phyloP scores from a whole-genome alignment of 169 alveolate genomes.

The Plasmodium vivax region DNA sequence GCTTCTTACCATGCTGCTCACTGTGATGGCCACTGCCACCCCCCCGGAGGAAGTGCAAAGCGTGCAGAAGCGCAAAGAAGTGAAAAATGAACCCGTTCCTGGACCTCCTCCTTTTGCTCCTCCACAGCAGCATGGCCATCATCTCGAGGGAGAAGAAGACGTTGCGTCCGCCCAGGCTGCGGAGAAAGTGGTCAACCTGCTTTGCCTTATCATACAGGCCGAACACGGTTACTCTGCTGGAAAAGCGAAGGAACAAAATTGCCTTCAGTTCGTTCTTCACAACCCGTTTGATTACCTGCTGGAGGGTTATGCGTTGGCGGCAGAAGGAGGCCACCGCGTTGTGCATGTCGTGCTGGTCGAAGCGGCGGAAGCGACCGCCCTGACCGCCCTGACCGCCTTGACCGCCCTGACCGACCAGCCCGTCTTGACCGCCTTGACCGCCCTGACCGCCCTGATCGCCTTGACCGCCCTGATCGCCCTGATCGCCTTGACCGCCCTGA shows the following conservation, averaged over 20 bases:
- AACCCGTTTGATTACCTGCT: background rate
- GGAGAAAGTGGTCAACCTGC: background rate
- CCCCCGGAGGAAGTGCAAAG: conserved; percentile 5
- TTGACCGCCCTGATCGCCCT: no score
- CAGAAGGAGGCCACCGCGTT: background rate
- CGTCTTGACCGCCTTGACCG: no score
- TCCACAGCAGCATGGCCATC: background rate
- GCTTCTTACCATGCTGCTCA: background rate
- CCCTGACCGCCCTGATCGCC: no score
- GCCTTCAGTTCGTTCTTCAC: conserved; percentile 37
- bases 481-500: no score
- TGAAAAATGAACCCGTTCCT: conserved; percentile 4
- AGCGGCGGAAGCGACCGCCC: no score
- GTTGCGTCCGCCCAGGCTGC: background rate
- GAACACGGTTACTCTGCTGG: background rate
- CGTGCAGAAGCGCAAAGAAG: conserved; percentile 15
- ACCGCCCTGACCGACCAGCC: no score
- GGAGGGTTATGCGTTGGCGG: background rate
- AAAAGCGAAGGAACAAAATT: conserved; percentile 16
- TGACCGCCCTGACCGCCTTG: background rate
- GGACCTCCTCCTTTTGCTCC: background rate
- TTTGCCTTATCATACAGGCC: conserved; percentile 18
- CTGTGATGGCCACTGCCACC: background rate
- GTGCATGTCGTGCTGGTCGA: background rate
- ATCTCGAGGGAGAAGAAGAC: conserved; percentile 16